phyloP scores from a whole-genome alignment of 1,284 basidiomycete species.

The Xerocomus nothofagi region DNA sequence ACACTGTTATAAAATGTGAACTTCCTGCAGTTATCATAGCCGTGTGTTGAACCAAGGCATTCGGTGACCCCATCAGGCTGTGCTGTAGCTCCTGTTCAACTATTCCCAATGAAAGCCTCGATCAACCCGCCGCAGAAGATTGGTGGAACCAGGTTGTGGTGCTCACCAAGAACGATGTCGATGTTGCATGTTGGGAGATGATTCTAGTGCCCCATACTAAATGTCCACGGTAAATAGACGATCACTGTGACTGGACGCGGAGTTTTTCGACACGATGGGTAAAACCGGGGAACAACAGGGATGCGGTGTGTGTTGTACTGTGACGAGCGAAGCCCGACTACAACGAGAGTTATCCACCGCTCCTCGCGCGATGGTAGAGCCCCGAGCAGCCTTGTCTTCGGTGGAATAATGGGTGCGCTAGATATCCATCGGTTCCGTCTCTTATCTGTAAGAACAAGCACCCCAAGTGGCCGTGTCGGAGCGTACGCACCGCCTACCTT shows the following conservation, averaged over 20 bases:
- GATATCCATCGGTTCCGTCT: not conserved
- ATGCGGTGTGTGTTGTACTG: no score
- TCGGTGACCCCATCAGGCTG: no score
- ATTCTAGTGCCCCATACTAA: not conserved
- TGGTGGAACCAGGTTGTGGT: not conserved
- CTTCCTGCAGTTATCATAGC: not conserved
- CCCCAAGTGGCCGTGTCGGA: no score
- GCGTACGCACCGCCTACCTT: not conserved
- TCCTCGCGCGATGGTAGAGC: no score
- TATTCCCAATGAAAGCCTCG: not conserved
- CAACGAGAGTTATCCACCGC: no score
- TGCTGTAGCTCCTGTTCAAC: no score
- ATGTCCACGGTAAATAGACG: not conserved
- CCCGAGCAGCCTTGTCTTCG: conserved; percentile 1
- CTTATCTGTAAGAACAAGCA: conserved; percentile 1
- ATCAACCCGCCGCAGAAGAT: not conserved
- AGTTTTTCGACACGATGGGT: not conserved
- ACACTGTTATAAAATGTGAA: not conserved
- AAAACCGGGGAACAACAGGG: not conserved
- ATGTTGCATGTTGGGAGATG: not conserved
- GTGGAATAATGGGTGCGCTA: not conserved
- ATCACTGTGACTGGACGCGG: not conserved
- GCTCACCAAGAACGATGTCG: not conserved
- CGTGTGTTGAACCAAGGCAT: no score
- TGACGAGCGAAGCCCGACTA: not conserved